phyloP scores from a whole-genome alignment of 768 basidiomycete species.

The Vararia minispora region DNA sequence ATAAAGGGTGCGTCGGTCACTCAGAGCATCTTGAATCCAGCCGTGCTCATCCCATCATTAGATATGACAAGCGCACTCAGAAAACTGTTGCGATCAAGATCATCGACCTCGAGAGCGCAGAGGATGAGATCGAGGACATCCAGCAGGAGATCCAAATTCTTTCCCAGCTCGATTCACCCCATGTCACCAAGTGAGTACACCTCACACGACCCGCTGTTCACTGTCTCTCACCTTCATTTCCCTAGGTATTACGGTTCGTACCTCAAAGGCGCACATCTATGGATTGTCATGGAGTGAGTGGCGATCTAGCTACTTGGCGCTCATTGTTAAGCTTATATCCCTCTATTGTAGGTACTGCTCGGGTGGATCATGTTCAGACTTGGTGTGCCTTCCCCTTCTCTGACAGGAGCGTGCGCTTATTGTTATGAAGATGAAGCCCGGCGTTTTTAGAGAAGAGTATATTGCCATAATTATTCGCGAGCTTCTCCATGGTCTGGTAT shows the following conservation, averaged over 20 bases:
- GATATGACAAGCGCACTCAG: conserved; percentile 92
- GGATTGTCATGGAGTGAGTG: conserved; percentile 98
- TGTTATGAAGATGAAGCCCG: conserved; percentile 82
- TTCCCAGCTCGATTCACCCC: conserved; percentile 89
- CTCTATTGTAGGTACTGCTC: conserved; percentile 70
- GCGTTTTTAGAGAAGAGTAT: conserved; percentile 95
- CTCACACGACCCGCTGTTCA: conserved; percentile 9
- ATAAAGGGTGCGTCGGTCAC: conserved; percentile 66
- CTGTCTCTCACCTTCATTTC: conserved; percentile 6
- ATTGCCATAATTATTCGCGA: conserved; percentile 96
- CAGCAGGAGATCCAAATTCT: conserved; percentile 98
- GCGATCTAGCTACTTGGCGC: neutral
- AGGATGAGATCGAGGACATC: conserved; percentile 99
- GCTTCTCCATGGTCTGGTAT: conserved; percentile 84
- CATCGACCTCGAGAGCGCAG: conserved; percentile 97
- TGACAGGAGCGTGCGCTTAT: conserved; percentile 4
- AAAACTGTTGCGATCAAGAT: conserved; percentile 99
- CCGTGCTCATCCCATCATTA: conserved; percentile 21
- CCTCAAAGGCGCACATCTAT: conserved; percentile 90
- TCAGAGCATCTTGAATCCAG: conserved; percentile 2
- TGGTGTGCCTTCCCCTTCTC: conserved; percentile 41
- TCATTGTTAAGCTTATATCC: conserved; percentile 1
- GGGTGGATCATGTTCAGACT: conserved; percentile 94
- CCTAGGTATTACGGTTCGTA: conserved; percentile 94
- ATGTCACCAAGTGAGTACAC: conserved; percentile 89